These are phyloP conservation scores for Yarrowia sp. DNA, from an alignment of 805 yeast genomes.

Conservation along the genomic window DNA sequence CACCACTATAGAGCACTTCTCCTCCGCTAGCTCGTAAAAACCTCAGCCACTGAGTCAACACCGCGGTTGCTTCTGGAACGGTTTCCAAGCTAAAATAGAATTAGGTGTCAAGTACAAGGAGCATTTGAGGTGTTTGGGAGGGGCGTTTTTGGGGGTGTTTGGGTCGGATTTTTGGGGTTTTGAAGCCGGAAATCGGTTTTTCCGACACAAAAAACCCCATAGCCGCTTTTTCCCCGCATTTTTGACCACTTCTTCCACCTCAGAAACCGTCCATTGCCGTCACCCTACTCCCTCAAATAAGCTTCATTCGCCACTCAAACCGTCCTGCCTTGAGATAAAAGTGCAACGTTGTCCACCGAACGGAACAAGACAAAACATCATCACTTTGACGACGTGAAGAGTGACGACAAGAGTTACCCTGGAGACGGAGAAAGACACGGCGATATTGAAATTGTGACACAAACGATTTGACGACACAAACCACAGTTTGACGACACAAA, in stretches of 20 bases:
- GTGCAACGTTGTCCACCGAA: constrained; percentile 22
- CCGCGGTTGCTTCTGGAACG: constrained; percentile 30
- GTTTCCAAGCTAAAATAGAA: background rate
- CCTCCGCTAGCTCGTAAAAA: background rate
- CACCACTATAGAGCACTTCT: background rate
- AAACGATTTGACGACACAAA: too few relatives aligned
- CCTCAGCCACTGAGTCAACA: constrained; percentile 21
- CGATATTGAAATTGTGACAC: too few relatives aligned
- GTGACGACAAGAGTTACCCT: background rate
- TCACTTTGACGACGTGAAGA: background rate
- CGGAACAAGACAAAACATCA: too few relatives aligned
- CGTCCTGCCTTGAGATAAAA: constrained; percentile 22
- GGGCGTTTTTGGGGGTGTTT: background rate
- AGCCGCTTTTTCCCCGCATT: background rate
- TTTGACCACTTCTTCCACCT: too few relatives aligned
- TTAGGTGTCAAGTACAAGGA: background rate
- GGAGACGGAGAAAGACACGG: too few relatives aligned
- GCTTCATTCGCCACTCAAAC: constrained; percentile 29
- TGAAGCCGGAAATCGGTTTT: background rate
- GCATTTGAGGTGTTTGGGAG: background rate
- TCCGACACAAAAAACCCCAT: background rate
- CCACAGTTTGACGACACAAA: too few relatives aligned
- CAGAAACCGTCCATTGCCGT: background rate
- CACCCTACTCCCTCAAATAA: background rate
- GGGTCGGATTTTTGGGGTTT: background rate